Evolutionary conservation across 108 stramenopile species (phyloP).

Genomic region (Phaeodactylum tricornutum): DNA sequence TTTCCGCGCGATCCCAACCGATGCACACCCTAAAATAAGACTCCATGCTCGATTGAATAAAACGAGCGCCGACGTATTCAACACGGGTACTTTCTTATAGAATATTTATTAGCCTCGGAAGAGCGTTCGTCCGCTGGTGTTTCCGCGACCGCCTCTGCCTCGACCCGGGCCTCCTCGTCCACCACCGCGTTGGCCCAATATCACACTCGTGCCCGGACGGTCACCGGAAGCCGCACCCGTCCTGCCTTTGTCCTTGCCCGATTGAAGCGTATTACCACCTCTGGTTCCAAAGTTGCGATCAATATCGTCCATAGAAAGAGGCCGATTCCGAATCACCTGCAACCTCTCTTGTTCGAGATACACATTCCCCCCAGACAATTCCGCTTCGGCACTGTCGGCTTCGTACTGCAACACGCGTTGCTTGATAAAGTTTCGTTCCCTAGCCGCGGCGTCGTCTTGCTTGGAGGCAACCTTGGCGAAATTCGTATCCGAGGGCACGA

Average conservation of each 20-base stretch:
- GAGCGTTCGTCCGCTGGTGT: background rate
- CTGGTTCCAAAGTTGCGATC: conserved; percentile 75
- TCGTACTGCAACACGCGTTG: conserved; percentile 76
- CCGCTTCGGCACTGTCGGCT: conserved; percentile 65
- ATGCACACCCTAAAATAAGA: conserved; percentile 87
- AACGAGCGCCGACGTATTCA: no score
- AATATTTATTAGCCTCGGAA: no score
- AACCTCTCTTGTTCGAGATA: conserved; percentile 79
- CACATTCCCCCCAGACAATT: conserved; percentile 56
- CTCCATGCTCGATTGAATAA: no score
- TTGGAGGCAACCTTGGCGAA: conserved; percentile 65
- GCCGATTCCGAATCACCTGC: conserved; percentile 71
- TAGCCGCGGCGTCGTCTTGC: conserved; percentile 76
- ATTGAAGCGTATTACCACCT: conserved; percentile 20
- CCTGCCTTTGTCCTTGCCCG: background rate
- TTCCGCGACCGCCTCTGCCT: background rate
- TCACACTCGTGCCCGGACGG: background rate
- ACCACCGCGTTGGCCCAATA: background rate
- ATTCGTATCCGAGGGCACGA: conserved; percentile 77
- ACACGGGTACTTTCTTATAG: no score
- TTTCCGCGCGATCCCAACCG: conserved; percentile 97
- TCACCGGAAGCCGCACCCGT: background rate
- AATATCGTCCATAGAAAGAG: conserved; percentile 71
- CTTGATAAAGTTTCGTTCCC: conserved; percentile 80
- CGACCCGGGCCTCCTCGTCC: conserved; percentile 1